phyloP scores from a whole-genome alignment of 192 early-diverging fungal species.

The Pilaira anomala region DNA sequence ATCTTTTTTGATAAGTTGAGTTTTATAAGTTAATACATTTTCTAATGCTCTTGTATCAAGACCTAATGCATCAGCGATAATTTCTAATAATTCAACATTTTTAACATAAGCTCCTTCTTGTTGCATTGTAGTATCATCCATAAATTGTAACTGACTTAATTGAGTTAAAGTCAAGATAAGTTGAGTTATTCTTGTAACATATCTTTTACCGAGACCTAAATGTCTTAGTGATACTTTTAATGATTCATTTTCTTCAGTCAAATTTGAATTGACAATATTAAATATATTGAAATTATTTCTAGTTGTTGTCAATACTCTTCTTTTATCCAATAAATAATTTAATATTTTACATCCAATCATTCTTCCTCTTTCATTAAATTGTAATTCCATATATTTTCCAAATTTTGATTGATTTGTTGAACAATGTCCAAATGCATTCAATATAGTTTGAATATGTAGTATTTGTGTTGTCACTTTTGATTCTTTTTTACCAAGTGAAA shows the following conservation, averaged over 20 bases:
- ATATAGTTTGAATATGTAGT: conserved; percentile 62
- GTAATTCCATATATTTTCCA: conserved; percentile 82
- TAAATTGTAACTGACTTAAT: conserved; percentile 84
- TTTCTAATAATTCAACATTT: conserved; percentile 71
- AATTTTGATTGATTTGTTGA: conserved; percentile 83
- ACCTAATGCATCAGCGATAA: conserved; percentile 77
- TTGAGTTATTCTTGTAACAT: conserved; percentile 79
- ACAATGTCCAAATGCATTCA: conserved; percentile 88
- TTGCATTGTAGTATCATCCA: conserved; percentile 57
- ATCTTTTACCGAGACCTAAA: conserved; percentile 78
- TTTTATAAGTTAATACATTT: conserved; percentile 77
- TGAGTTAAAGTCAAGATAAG: conserved; percentile 81
- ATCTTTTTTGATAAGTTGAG: conserved; percentile 76
- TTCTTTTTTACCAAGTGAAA: conserved; percentile 69
- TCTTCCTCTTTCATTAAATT: conserved; percentile 88
- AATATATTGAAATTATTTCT: conserved; percentile 87
- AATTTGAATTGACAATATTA: conserved; percentile 81
- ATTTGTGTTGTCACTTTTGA: conserved; percentile 66
- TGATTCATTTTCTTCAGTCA: conserved; percentile 42
- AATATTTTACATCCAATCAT: conserved; percentile 83
- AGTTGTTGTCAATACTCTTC: conserved; percentile 50
- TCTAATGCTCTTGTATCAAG: conserved; percentile 68
- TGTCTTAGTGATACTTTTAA: conserved; percentile 74
- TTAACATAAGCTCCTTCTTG: conserved; percentile 74
- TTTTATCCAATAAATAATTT: conserved; percentile 86